Evolutionary conservation across 1,139 yeast genomes (phyloP), one percentile per base, ranked within the genome.

Genomic region (Geotrichum europaeum): DNA sequence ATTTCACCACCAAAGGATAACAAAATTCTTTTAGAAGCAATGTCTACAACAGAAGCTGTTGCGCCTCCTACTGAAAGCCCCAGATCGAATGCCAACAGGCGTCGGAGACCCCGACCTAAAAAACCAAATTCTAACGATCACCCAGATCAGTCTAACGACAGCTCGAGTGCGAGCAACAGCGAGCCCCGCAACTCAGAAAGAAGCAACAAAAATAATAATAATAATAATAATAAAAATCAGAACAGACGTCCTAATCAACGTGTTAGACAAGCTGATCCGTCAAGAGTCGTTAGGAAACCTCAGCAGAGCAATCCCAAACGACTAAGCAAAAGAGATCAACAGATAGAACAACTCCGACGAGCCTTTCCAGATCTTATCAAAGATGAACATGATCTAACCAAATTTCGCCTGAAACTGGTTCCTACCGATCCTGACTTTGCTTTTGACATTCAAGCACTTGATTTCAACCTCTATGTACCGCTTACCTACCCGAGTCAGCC

Each of bases 381-480:
- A 12, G 60, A 58, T 22, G 59, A 54, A 12, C 36, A 53, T 40
- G 60, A 56, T 45, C 55, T 53, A 2, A 57, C 62, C 7, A 51
- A 63, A 13, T 68, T 63, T 55, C 51, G 60, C 4, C 49, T 75
- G 7, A 51, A 67, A 15, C 52, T 81, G 57, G 65, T 68, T 24
- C 92, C 94, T 0, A 78, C 86, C 0, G 94, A 86, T 69, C 92
- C 92, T 0, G 89, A 86, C 51, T 87, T 87, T 69, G 88, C 92
- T 0, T 87, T 79, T 68, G 89, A 85, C 62, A 72, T 87, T 36
- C 80, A 79, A 9, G 67, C 70, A 22, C 75, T 87, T 60, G 77
- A 80, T 57, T 67, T 87, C 43, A 80, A 82, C 59, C 71, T 87
- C 55, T 74, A 78, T 56, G 75, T 87, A 4, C 91, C 94, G 0